Evolutionary conservation across 2,329 filamentous ascomycete genomes (phyloP).

Genomic region (Eutypella sp.): DNA sequence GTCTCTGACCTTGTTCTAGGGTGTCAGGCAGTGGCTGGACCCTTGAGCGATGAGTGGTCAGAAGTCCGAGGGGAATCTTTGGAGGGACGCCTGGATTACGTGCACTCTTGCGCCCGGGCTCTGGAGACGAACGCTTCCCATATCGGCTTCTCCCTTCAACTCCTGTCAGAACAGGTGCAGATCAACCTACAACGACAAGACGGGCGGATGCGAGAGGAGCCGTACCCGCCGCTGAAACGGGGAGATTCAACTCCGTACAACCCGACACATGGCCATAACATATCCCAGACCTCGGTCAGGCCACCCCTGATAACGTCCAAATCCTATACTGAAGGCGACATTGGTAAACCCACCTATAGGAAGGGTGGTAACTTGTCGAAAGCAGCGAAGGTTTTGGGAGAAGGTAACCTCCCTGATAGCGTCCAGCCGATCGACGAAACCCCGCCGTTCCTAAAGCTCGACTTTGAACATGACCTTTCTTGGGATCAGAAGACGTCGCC

Average conservation of each 20-base stretch:
- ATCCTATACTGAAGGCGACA: conserved; percentile 61
- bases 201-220: conserved; percentile 39
- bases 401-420: conserved; percentile 51
- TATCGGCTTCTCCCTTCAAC: conserved; percentile 79
- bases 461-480: conserved; percentile 82
- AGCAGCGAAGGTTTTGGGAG: conserved; percentile 61
- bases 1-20: conserved; percentile 83
- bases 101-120: conserved; percentile 70
- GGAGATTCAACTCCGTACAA: conserved; percentile 54
- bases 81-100: conserved; percentile 78
- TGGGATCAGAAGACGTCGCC: conserved; percentile 80
- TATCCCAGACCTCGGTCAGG: conserved; percentile 44
- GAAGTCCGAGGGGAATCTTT: conserved; percentile 86
- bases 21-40: conserved; percentile 88
- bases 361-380: conserved; percentile 57
- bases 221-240: conserved; percentile 46
- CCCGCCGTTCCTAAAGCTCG: conserved; percentile 78
- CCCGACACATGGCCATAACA: conserved; percentile 49
- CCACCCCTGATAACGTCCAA: conserved; percentile 50
- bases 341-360: conserved; percentile 44
- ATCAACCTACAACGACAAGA: conserved; percentile 46
- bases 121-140: conserved; percentile 84
- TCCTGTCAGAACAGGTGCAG: conserved; percentile 77
- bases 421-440: conserved; percentile 63
- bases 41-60: conserved; percentile 91